These are phyloP conservation scores for Pezicula carpinea DNA, from an alignment of 2,329 filamentous ascomycete genomes.

Conservation along the genomic window DNA sequence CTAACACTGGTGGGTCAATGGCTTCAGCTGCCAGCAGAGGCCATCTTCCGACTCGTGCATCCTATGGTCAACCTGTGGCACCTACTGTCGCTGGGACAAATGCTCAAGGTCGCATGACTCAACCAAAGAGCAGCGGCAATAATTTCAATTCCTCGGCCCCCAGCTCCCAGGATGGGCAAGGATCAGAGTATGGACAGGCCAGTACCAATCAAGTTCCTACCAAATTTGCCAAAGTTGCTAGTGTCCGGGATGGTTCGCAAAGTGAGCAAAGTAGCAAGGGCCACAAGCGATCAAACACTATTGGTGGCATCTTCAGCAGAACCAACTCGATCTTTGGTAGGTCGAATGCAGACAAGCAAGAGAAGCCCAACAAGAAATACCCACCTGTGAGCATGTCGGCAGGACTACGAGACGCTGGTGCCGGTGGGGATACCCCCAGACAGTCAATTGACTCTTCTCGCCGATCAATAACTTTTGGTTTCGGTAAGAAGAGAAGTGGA, in stretches of 20 bases:
- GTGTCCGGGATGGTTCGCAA: slow-evolving; percentile 47
- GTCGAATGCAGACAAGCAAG: slow-evolving; percentile 45
- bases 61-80: slow-evolving; percentile 84
- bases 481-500: slow-evolving; percentile 67
- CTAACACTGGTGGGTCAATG: slow-evolving; percentile 79
- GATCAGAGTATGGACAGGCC: slow-evolving; percentile 53
- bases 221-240: slow-evolving; percentile 55
- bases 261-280: slow-evolving; percentile 30
- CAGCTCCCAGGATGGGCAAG: slow-evolving; percentile 46
- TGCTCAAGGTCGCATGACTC: slow-evolving; percentile 83
- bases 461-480: slow-evolving; percentile 64
- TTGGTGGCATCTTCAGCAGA: slow-evolving; percentile 79
- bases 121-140: slow-evolving; percentile 55
- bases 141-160: slow-evolving; percentile 69
- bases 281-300: slow-evolving; percentile 70
- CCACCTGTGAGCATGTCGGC: slow-evolving; percentile 90
- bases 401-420: slow-evolving; percentile 45
- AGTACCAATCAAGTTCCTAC: slow-evolving; percentile 49
- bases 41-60: slow-evolving; percentile 66
- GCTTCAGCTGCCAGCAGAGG: slow-evolving; percentile 51
- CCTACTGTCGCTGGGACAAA: slow-evolving; percentile 86
- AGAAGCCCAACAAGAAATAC: slow-evolving; percentile 65
- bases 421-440: slow-evolving; percentile 32
- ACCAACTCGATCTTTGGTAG: slow-evolving; percentile 74
- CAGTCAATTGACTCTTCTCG: slow-evolving; percentile 68